phyloP scores from a whole-genome alignment of 2,329 filamentous ascomycete species.

The Salinomyces thailandicus region DNA sequence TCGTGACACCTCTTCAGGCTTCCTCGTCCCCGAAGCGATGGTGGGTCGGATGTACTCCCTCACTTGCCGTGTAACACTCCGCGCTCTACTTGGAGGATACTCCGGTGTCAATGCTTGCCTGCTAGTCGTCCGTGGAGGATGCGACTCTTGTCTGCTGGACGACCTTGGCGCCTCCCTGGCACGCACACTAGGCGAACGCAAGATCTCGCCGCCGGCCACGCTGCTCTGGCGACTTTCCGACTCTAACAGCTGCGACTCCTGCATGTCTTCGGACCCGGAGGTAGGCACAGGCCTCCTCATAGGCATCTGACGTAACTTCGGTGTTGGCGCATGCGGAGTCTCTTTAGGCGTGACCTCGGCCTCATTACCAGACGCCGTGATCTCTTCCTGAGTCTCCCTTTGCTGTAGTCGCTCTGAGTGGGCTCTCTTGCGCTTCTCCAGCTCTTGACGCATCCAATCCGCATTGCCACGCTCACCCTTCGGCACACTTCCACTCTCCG shows the following conservation, averaged over 20 bases:
- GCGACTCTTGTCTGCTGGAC: background rate
- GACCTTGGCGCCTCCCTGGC: background rate
- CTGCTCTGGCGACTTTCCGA: background rate
- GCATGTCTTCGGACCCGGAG: conserved; percentile 1
- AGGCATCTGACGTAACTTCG: too few species aligned
- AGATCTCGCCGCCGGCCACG: background rate
- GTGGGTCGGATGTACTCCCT: conserved; percentile 2
- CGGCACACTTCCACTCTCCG: conserved; percentile 20
- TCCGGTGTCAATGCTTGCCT: conserved; percentile 8
- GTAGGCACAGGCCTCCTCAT: conserved; percentile 19
- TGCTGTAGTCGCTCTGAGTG: conserved; percentile 20
- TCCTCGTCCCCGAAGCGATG: background rate
- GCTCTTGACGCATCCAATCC: conserved; percentile 36
- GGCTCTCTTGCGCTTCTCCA: conserved; percentile 28
- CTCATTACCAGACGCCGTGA: conserved; percentile 1
- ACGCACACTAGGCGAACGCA: background rate
- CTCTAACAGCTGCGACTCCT: background rate
- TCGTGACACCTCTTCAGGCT: conserved; percentile 3
- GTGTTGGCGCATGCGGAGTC: conserved; percentile 6
- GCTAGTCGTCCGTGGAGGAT: conserved; percentile 7
- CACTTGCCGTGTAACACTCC: conserved; percentile 25
- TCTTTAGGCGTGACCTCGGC: conserved; percentile 7
- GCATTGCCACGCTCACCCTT: conserved; percentile 29
- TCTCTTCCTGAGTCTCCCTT: conserved; percentile 12
- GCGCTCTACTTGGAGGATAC: conserved; percentile 21